phyloP scores from a whole-genome alignment of 768 basidiomycete genomes.

The Sarcodon aspratus region DNA sequence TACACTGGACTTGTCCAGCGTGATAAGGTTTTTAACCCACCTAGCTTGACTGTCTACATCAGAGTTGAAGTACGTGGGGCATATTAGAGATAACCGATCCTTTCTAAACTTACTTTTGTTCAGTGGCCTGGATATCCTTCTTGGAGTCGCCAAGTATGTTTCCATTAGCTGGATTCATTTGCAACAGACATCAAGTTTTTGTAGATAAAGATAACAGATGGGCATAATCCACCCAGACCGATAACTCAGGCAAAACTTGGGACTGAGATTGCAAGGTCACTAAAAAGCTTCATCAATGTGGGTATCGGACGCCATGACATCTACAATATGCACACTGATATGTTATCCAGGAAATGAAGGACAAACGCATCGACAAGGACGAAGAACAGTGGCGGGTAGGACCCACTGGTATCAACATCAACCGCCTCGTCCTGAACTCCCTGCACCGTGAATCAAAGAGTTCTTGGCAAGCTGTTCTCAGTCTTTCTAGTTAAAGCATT shows the following conservation, averaged over 20 bases:
- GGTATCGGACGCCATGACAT: neutral
- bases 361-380: slow-evolving; percentile 41
- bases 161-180: too few species aligned
- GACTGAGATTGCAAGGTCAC: slow-evolving; percentile 70
- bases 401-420: slow-evolving; percentile 38
- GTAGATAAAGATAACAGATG: slow-evolving; percentile 66
- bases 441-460: slow-evolving; percentile 78
- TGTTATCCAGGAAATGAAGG: slow-evolving; percentile 32
- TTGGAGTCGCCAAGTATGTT: slow-evolving; percentile 50
- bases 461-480: slow-evolving; percentile 43
- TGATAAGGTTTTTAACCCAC: too few species aligned
- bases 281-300: slow-evolving; percentile 52
- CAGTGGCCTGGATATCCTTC: too few species aligned
- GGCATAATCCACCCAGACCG: slow-evolving; percentile 64
- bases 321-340: neutral
- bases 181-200: too few species aligned
- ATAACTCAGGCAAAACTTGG: slow-evolving; percentile 70
- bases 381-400: slow-evolving; percentile 56
- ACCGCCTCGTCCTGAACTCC: slow-evolving; percentile 63
- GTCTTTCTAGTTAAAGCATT: too few species aligned
- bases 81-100: too few species aligned
- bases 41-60: too few species aligned
- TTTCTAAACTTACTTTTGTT: too few species aligned
- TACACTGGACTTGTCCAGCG: too few species aligned
- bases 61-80: too few species aligned